phyloP scores from a whole-genome alignment of 331 rosid genomes.

The Malus hybrid region DNA sequence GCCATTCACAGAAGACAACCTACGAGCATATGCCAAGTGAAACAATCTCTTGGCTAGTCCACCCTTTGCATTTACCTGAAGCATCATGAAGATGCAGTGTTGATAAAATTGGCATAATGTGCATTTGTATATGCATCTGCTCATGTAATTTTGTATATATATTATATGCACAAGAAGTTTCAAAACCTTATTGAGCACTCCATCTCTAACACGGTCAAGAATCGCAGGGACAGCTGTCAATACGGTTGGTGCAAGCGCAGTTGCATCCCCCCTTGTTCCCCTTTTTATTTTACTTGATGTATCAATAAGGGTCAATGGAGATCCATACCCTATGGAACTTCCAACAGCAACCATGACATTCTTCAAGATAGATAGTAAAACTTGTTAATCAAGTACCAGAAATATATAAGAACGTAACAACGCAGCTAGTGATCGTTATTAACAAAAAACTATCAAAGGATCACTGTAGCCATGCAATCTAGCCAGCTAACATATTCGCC shows the following conservation, averaged over 20 bases:
- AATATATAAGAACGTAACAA: neutral
- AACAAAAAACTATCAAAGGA: conserved; percentile 3
- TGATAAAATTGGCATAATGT: conserved; percentile 1
- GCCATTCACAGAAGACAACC: conserved; percentile 78
- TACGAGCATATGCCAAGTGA: conserved; percentile 80
- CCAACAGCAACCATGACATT: conserved; percentile 76
- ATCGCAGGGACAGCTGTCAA: conserved; percentile 95
- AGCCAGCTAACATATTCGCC: conserved; percentile 17
- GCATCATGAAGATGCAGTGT: conserved; percentile 14
- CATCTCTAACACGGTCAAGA: conserved; percentile 96
- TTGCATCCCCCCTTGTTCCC: conserved; percentile 86
- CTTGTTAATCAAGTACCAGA: conserved; percentile 19
- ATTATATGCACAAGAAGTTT: conserved; percentile 15
- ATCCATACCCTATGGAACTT: conserved; percentile 86
- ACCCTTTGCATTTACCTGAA: conserved; percentile 74
- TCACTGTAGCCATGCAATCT: conserved; percentile 13
- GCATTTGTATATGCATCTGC: neutral
- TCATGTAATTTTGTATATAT: neutral
- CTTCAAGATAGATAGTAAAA: conserved; percentile 35
- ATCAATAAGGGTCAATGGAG: conserved; percentile 92
- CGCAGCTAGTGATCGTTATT: neutral
- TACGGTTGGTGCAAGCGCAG: conserved; percentile 66
- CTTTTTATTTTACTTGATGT: conserved; percentile 84
- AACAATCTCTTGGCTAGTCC: conserved; percentile 76
- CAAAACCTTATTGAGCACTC: conserved; percentile 81